phyloP scores from a whole-genome alignment of 805 yeast genomes.

The Monosporozyma aerobia region DNA sequence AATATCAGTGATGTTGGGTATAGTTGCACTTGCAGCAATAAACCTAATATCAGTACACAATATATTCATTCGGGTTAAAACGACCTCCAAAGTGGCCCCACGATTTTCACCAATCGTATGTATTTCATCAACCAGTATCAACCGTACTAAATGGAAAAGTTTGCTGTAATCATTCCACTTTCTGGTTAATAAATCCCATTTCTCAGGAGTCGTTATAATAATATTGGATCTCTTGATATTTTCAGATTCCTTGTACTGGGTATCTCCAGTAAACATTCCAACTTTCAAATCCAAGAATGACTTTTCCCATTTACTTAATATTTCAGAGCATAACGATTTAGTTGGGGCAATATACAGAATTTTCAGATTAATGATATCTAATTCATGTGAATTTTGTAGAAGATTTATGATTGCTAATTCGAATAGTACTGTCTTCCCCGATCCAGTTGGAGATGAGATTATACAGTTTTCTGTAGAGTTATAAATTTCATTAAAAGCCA shows the following conservation, averaged over 20 bases:
- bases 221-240: constrained; percentile 40
- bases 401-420: constrained; percentile 41
- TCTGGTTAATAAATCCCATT: constrained; percentile 50
- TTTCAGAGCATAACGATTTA: constrained; percentile 47
- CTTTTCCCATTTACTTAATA: constrained; percentile 37
- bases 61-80: constrained; percentile 39
- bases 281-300: constrained; percentile 38
- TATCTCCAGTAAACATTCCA: constrained; percentile 48
- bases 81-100: constrained; percentile 42
- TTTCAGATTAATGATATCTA: constrained; percentile 13
- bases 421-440: constrained; percentile 49
- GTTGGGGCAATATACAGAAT: constrained; percentile 51
- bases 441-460: constrained; percentile 49
- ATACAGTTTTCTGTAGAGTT: constrained; percentile 34
- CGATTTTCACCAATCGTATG: constrained; percentile 39
- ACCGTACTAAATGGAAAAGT: constrained; percentile 34
- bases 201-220: constrained; percentile 53
- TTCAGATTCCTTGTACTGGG: constrained; percentile 37
- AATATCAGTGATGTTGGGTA: constrained; percentile 42
- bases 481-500: constrained; percentile 34
- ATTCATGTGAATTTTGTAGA: constrained; percentile 13
- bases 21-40: constrained; percentile 44
- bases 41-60: constrained; percentile 32
- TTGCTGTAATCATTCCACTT: constrained; percentile 38
- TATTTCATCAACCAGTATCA: constrained; percentile 41